Evolutionary conservation across 331 rosid genomes (phyloP).

Genomic region (Phaseolus coccineus): DNA sequence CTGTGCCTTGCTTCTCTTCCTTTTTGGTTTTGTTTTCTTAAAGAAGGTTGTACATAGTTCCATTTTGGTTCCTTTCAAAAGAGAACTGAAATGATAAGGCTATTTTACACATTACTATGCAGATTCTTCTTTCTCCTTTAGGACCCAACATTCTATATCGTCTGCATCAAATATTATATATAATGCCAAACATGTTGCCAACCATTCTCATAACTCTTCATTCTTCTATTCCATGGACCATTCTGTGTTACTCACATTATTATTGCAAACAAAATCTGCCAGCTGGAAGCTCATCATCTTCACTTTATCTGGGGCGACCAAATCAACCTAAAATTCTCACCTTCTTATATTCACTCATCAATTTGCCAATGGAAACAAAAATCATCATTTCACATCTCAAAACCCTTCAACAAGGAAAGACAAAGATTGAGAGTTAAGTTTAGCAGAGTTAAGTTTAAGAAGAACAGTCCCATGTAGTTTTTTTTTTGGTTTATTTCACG

Average conservation of each 20-base stretch:
- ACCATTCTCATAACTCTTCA: no score
- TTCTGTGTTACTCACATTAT: no score
- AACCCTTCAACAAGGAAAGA: constrained; percentile 10
- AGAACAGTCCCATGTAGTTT: neutral
- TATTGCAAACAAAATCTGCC: constrained; percentile 45
- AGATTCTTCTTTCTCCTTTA: constrained; percentile 60
- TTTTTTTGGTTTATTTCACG: constrained; percentile 14
- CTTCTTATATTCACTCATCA: neutral
- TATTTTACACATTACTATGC: constrained; percentile 45
- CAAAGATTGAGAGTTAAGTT: neutral
- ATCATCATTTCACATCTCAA: constrained; percentile 24
- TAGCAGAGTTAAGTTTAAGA: no score
- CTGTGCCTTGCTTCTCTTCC: neutral
- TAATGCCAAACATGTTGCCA: constrained; percentile 47
- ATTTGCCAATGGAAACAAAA: constrained; percentile 8
- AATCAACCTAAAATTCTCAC: constrained; percentile 2
- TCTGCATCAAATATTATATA: constrained; percentile 48
- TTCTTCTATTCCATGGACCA: no score
- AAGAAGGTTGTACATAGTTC: constrained; percentile 33
- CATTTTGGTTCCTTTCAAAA: constrained; percentile 47
- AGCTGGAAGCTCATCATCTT: constrained; percentile 43
- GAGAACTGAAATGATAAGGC: constrained; percentile 50
- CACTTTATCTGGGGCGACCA: constrained; percentile 27
- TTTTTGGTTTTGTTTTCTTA: constrained; percentile 43
- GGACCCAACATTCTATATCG: constrained; percentile 59